Percentiles rank a stretch among this genome's conserved stretches.
Conservation (phyloP, 345 rosid species). For the Aurinia saxatilis region DNA sequence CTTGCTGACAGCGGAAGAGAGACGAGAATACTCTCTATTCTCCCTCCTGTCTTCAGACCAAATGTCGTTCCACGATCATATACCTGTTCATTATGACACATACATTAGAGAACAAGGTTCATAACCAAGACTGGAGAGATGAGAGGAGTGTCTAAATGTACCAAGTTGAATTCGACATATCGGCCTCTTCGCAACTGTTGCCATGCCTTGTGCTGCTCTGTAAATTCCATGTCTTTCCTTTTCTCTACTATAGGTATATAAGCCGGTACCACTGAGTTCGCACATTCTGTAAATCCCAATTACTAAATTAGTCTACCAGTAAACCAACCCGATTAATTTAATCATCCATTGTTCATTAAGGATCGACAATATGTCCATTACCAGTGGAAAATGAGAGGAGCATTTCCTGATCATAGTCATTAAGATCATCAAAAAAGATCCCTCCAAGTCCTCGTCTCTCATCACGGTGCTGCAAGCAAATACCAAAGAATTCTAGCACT, state of each 20-base stretch:
- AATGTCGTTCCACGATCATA: conserved; percentile 97
- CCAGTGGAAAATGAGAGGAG: conserved; percentile 92
- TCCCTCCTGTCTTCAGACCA: conserved; percentile 94
- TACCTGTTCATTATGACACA: conserved; percentile 38
- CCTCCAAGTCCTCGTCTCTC: conserved; percentile 99
- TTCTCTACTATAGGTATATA: conserved; percentile 83
- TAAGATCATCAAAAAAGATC: conserved; percentile 93
- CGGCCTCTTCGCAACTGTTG: conserved; percentile 96
- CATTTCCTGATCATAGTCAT: conserved; percentile 89
- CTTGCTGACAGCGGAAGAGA: conserved; percentile 90
- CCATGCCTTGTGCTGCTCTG: conserved; percentile 87
- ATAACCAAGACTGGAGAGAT: neutral
- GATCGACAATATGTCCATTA: conserved; percentile 24
- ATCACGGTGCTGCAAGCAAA: conserved; percentile 65
- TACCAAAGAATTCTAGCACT: neutral
- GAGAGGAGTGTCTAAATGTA: conserved; percentile 10
- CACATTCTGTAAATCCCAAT: conserved; percentile 55
- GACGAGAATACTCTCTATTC: conserved; percentile 96
- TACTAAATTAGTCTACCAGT: conserved; percentile 11
- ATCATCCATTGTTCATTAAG: neutral
- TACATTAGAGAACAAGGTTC: neutral
- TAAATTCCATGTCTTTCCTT: conserved; percentile 69
- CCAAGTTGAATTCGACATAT: conserved; percentile 96
- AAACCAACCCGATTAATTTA: neutral
- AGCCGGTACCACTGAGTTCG: conserved; percentile 85